Percentiles rank a stretch among this genome's conserved stretches.
These are phyloP conservation scores for Dianthus caryophyllus DNA, from an alignment of 148 eudicot species.

Conservation along the genomic window DNA sequence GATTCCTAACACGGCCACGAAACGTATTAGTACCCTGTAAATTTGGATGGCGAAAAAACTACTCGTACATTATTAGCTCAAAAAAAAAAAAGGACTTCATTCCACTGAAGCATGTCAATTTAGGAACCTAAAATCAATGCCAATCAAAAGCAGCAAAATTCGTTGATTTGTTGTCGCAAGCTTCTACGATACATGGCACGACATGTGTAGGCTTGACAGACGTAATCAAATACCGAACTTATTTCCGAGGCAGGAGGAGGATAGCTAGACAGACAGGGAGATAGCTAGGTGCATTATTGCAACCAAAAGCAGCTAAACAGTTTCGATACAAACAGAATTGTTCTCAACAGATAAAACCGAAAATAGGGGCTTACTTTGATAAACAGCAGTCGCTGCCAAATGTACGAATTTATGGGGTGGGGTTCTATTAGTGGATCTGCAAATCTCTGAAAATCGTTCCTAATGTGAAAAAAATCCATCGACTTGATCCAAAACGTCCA, in stretches of 20 bases:
- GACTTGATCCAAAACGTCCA: slow-evolving; percentile 19
- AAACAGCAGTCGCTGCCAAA: slow-evolving; percentile 5
- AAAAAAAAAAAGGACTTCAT: no score
- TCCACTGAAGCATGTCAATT: neutral
- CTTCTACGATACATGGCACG: slow-evolving; percentile 16
- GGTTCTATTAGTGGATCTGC: slow-evolving; percentile 7
- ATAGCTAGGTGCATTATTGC: slow-evolving; percentile 18
- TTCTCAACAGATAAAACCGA: slow-evolving; percentile 7
- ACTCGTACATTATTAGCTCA: no score
- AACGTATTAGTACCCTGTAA: neutral
- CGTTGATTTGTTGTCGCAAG: slow-evolving; percentile 26
- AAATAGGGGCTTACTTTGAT: neutral
- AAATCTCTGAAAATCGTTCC: slow-evolving; percentile 20
- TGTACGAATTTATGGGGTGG: neutral
- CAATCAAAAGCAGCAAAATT: slow-evolving; percentile 9
- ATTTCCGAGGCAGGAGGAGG: neutral
- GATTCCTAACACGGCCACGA: slow-evolving; percentile 3
- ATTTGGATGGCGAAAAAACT: neutral
- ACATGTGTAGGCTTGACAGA: slow-evolving; percentile 3
- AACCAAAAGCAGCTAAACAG: slow-evolving; percentile 9
- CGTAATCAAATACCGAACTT: neutral
- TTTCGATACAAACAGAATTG: slow-evolving; percentile 10
- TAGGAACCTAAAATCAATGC: neutral
- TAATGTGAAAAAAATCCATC: slow-evolving; percentile 19
- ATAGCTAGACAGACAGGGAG: slow-evolving; percentile 25